Base-by-base conservation (phyloP, 305 asterid species). In the Withania somnifera region DNA sequence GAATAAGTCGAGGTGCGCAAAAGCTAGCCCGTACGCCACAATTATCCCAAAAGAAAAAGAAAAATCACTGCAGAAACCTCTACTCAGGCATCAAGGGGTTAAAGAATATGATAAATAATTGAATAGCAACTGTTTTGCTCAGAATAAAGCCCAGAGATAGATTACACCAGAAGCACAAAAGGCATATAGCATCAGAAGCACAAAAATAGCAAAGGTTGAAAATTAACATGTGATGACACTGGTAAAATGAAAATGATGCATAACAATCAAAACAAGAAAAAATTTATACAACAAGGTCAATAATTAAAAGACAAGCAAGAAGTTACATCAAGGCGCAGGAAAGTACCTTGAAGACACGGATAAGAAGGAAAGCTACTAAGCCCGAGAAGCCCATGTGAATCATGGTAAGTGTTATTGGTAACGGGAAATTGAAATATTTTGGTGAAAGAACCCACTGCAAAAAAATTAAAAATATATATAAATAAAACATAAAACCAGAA, bases 361-460 rank as follows among this genome's bases (percentile, higher is more conserved):
- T 86, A 85, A 96, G 92, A 82, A 96, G 67, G 88, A 96, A 94
- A 36, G 99, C 98, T 84, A 96, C 99, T 84, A 90, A 73, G 67
- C 97, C 98, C 6, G 98, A 94, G 90, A 96, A 94, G 77, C 98
- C 99, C 99, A 96, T 96, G 68, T 96, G 99, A 81, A 96, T 96
- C 99, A 96, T 96, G 79, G 99, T 95, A 80, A 95, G 98, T 58
- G 99, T 94, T 69, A 96, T 93, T 26, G 99, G 99, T 60, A 93
- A 88, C 14, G 99, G 98, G 82, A 96, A 94, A 86, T 96, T 94
- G 94, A 96, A 96, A 87, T 96, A 94, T 83, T 94, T 96, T 77
- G 98, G 99, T 6, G 99, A 96, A 84, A 96, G 98, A 83, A 96
- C 98, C 99, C 99, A 96, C 99, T 96, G 92, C 89, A 89, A 64